These are phyloP conservation scores for Moringa oleifera DNA, from an alignment of 345 rosid species.

Conservation along the genomic window DNA sequence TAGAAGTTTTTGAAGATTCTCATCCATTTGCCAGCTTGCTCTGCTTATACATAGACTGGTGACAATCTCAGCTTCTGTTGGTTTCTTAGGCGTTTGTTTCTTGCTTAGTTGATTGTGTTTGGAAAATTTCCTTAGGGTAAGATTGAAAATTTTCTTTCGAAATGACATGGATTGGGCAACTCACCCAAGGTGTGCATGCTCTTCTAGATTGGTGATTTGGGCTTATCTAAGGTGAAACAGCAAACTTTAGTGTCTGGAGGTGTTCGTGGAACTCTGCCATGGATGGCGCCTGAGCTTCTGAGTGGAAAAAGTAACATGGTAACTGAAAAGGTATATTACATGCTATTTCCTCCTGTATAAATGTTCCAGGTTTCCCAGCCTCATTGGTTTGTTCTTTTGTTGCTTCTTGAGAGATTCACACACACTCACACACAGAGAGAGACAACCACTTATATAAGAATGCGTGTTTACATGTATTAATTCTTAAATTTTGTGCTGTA, in stretches of 20 bases:
- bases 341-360: background rate
- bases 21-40: slow-evolving; percentile 11
- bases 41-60: background rate
- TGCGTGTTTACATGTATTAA: slow-evolving; percentile 5
- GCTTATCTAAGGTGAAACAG: slow-evolving; percentile 92
- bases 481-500: slow-evolving; percentile 16
- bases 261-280: slow-evolving; percentile 97
- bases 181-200: slow-evolving; percentile 11
- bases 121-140: background rate
- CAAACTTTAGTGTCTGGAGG: slow-evolving; percentile 96
- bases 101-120: background rate
- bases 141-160: background rate
- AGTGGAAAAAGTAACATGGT: slow-evolving; percentile 98
- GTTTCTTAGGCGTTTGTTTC: background rate
- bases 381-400: background rate
- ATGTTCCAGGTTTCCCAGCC: background rate
- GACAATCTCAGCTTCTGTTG: slow-evolving; percentile 8
- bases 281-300: slow-evolving; percentile 99
- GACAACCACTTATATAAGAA: slow-evolving; percentile 5
- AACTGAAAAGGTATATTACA: slow-evolving; percentile 71
- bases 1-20: slow-evolving; percentile 5
- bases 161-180: slow-evolving; percentile 3
- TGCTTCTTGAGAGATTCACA: background rate
- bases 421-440: background rate
- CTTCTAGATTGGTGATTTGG: slow-evolving; percentile 90